These are phyloP conservation scores for Arabidopsis hybrid DNA, from an alignment of 441 rosid genomes.

Conservation along the genomic window DNA sequence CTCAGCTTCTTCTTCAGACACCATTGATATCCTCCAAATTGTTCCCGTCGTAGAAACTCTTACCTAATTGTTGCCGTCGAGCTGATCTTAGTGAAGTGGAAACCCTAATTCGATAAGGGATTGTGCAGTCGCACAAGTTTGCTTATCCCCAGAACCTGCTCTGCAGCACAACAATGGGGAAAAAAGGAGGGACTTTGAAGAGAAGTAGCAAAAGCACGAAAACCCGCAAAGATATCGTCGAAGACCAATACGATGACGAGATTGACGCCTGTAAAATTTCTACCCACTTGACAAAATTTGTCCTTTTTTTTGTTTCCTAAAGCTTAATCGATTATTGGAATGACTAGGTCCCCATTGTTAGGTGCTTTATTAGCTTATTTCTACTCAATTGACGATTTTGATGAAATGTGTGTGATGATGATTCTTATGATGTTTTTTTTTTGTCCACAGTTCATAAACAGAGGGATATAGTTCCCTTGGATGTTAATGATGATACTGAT, in stretches of 20 bases:
- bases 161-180: constrained; percentile 40
- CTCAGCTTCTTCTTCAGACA: background rate
- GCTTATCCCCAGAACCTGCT: background rate
- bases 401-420: background rate
- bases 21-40: constrained; percentile 17
- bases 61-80: background rate
- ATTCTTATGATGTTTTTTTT: background rate
- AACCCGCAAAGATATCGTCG: constrained; percentile 43
- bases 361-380: background rate
- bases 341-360: constrained; percentile 16
- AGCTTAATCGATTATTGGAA: constrained; percentile 6
- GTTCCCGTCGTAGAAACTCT: background rate
- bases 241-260: constrained; percentile 66
- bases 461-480: constrained; percentile 78
- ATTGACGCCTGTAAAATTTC: constrained; percentile 68
- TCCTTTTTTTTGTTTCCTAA: background rate
- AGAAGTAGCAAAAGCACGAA: constrained; percentile 52
- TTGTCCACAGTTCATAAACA: constrained; percentile 76
- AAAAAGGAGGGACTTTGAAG: constrained; percentile 50
- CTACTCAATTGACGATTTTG: background rate
- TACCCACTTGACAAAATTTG: background rate
- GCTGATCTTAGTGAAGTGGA: background rate
- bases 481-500: constrained; percentile 60
- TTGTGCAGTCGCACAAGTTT: background rate
- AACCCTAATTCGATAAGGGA: background rate